A percentile compares a stretch with the other conserved stretches of the same genome.
Evolutionary conservation across 768 basidiomycete species (phyloP).

Genomic region (Coprinellus aureogranulatus): DNA sequence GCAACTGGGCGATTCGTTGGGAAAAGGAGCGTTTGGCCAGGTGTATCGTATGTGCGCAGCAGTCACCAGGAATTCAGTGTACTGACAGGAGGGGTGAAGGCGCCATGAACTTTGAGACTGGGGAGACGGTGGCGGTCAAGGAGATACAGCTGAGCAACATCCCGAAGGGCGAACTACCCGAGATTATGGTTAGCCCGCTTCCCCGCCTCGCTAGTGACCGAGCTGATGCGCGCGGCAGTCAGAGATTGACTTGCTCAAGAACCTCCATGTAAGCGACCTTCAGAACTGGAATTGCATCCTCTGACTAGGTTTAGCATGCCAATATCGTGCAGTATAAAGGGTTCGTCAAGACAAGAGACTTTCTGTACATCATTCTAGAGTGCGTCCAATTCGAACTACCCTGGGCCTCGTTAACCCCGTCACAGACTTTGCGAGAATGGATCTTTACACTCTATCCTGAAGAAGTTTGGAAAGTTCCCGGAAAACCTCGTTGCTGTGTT

Average conservation of each 20-base stretch:
- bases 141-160: conserved; percentile 95
- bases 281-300: conserved; percentile 1
- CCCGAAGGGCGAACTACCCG: conserved; percentile 87
- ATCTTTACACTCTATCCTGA: conserved; percentile 90
- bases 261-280: conserved; percentile 70
- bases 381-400: conserved; percentile 34
- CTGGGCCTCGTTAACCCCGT: neutral
- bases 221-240: conserved; percentile 49
- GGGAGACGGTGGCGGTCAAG: conserved; percentile 98
- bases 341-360: conserved; percentile 92
- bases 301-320: conserved; percentile 57
- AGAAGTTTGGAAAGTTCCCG: conserved; percentile 98
- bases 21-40: conserved; percentile 95
- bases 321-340: conserved; percentile 99
- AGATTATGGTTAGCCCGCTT: conserved; percentile 81
- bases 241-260: conserved; percentile 97
- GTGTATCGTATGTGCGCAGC: conserved; percentile 78
- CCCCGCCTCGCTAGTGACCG: neutral
- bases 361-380: conserved; percentile 96
- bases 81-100: conserved; percentile 39
- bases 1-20: conserved; percentile 97
- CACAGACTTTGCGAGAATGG: conserved; percentile 95
- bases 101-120: conserved; percentile 91
- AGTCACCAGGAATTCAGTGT: neutral
- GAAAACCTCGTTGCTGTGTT: conserved; percentile 96